Evolutionary conservation across 257 asterid species (phyloP).

Genomic region (Solanum pennellii): DNA sequence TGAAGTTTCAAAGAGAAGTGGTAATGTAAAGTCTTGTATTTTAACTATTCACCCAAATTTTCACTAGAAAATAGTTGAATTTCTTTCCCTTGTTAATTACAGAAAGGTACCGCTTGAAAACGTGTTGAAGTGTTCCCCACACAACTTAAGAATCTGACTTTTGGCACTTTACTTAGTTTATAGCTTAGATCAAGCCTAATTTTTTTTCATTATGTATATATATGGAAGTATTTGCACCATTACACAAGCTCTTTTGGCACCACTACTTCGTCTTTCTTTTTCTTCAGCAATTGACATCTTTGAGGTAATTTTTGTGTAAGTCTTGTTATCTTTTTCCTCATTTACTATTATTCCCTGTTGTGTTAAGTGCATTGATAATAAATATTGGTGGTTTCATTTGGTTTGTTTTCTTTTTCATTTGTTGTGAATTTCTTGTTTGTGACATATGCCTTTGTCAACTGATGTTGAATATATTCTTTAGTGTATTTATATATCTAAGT

Average conservation of each 20-base stretch:
- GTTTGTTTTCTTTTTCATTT: not conserved
- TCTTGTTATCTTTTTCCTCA: not conserved
- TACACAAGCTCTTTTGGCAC: not conserved
- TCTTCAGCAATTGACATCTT: not conserved
- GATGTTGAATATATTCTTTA: not conserved
- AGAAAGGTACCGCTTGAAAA: conserved; percentile 23
- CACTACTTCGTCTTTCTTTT: not conserved
- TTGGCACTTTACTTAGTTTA: conserved; percentile 28
- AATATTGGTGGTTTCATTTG: not conserved
- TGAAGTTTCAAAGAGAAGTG: not conserved
- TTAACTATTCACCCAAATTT: not conserved
- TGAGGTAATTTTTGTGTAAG: conserved; percentile 1
- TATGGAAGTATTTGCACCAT: not conserved
- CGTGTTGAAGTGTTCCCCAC: conserved; percentile 16
- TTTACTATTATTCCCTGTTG: not conserved
- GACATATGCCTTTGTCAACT: not conserved
- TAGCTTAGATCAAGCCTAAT: conserved; percentile 7
- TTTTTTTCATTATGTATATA: conserved; percentile 3
- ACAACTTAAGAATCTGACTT: conserved; percentile 13
- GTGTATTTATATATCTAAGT: not conserved
- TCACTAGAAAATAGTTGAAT: not conserved
- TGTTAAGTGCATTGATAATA: not conserved
- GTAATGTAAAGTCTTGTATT: not conserved
- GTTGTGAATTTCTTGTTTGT: not conserved
- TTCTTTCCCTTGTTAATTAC: conserved; percentile 17